Percentiles rank a stretch among this genome's conserved stretches.
Evolutionary conservation across 257 asterid genomes (phyloP).

Genomic region (Solanum lignicaule): DNA sequence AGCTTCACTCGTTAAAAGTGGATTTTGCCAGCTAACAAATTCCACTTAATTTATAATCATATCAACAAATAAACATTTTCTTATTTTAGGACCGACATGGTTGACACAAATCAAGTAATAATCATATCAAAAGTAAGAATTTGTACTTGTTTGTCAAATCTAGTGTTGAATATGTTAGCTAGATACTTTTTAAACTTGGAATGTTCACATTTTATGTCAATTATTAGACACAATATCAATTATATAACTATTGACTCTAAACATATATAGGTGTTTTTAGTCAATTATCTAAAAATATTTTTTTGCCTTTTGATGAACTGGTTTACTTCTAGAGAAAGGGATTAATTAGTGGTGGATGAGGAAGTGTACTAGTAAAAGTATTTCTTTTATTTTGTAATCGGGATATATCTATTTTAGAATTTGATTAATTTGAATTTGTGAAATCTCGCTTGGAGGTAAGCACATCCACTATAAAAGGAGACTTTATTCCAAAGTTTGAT

Average conservation of each 20-base stretch:
- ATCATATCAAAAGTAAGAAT: neutral
- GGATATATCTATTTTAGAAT: neutral
- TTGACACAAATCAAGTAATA: neutral
- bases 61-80: neutral
- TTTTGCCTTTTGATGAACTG: neutral
- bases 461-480: rapidly evolving
- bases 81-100: neutral
- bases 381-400: neutral
- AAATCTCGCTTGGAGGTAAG: neutral
- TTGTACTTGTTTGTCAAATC: neutral
- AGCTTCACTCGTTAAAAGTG: neutral
- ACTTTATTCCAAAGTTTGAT: neutral
- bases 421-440: neutral
- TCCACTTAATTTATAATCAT: neutral
- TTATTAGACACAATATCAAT: neutral
- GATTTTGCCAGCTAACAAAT: neutral
- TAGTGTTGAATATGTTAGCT: neutral
- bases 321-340: neutral
- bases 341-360: neutral
- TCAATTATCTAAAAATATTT: neutral
- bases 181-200: neutral
- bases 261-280: neutral
- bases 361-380: neutral
- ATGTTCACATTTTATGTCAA: neutral
- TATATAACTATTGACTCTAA: neutral